phyloP scores from a whole-genome alignment of 2,329 filamentous ascomycete genomes.

The Biscogniauxia mediterranea region DNA sequence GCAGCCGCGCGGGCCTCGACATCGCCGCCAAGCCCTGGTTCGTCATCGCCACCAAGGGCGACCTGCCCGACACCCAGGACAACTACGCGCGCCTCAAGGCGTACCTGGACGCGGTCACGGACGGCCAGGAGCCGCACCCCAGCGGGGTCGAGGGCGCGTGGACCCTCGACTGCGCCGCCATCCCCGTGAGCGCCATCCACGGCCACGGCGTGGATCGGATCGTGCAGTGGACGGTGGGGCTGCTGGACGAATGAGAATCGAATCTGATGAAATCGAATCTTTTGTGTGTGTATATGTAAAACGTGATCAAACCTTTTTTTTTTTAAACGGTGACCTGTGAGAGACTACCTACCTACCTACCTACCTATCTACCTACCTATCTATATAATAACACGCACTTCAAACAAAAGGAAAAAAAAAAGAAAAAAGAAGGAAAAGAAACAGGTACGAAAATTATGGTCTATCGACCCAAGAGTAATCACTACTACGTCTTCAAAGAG shows the following conservation, averaged over 20 bases:
- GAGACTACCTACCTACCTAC: too few relatives aligned
- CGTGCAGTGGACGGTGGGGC: conserved; percentile 67
- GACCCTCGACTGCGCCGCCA: conserved; percentile 62
- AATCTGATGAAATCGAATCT: not conserved
- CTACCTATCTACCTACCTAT: too few relatives aligned
- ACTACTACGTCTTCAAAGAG: too few relatives aligned
- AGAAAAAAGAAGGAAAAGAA: too few relatives aligned
- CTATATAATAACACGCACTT: not conserved
- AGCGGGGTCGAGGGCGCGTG: conserved; percentile 60
- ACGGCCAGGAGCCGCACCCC: conserved; percentile 66
- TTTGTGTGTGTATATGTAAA: too few relatives aligned
- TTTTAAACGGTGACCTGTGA: too few relatives aligned
- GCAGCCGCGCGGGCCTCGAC: conserved; percentile 47
- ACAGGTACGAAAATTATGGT: too few relatives aligned
- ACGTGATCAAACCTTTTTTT: not conserved
- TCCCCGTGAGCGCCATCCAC: conserved; percentile 88
- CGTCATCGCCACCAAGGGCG: conserved; percentile 90
- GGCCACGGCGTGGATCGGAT: conserved; percentile 79
- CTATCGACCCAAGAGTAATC: too few relatives aligned
- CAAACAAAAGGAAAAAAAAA: too few relatives aligned
- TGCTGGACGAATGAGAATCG: conserved; percentile 52
- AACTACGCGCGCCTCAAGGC: conserved; percentile 69
- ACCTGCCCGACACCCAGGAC: conserved; percentile 72
- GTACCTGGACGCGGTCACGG: conserved; percentile 68
- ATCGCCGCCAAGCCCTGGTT: conserved; percentile 97